Evolutionary conservation across 1,139 yeast genomes (phyloP).

Genomic region (Candida labiduridarum): DNA sequence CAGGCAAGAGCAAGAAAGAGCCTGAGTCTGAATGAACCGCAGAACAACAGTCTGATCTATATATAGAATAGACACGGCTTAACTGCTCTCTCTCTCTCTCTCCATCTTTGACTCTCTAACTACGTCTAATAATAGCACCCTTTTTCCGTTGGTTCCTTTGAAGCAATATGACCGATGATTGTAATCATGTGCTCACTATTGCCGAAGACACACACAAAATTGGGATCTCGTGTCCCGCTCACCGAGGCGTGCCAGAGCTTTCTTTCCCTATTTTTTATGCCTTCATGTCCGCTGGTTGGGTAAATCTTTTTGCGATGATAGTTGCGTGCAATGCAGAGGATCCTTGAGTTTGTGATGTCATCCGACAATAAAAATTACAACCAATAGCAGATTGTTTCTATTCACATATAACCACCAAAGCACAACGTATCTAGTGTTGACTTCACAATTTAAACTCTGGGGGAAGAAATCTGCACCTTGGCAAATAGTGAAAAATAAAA

Average conservation of each 20-base stretch:
- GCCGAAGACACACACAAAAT: neutral
- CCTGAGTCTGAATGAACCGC: neutral
- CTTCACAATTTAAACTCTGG: too few relatives aligned
- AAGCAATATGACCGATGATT: neutral
- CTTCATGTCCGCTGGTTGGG: neutral
- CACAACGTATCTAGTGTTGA: too few relatives aligned
- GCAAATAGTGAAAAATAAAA: neutral
- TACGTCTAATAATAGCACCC: neutral
- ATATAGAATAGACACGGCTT: neutral
- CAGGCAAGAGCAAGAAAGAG: neutral
- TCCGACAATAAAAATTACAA: neutral
- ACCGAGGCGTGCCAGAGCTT: neutral
- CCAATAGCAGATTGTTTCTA: neutral
- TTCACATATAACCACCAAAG: neutral
- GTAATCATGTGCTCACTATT: neutral
- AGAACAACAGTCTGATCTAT: neutral
- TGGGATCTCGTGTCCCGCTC: too few relatives aligned
- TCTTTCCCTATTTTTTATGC: neutral
- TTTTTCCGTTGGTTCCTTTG: too few relatives aligned
- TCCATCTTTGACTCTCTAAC: neutral
- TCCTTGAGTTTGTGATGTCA: neutral
- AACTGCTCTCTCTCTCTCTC: neutral
- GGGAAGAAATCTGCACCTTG: neutral
- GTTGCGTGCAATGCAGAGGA: neutral
- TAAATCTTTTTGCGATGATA: neutral